phyloP scores from a whole-genome alignment of 2,329 filamentous ascomycete genomes.

The Knoxdaviesia proteae region DNA sequence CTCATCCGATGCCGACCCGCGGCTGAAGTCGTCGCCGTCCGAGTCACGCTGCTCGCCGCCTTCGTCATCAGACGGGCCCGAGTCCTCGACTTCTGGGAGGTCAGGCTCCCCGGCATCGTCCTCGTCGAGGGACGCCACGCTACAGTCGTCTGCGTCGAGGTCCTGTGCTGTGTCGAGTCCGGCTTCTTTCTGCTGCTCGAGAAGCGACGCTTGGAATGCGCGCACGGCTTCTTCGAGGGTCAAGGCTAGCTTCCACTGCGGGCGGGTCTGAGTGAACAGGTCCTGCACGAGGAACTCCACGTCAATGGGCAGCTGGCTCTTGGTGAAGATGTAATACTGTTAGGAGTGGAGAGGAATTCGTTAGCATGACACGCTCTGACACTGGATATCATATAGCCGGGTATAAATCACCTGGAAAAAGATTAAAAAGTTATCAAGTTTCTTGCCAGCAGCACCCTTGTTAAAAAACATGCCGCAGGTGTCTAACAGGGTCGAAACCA shows the following conservation, averaged over 20 bases:
- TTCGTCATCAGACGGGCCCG: constrained; percentile 24
- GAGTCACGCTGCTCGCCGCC: constrained; percentile 22
- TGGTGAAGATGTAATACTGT: constrained; percentile 85
- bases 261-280: constrained; percentile 63
- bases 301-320: constrained; percentile 81
- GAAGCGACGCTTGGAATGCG: constrained; percentile 70
- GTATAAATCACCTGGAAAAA: constrained; percentile 55
- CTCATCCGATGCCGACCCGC: constrained; percentile 23
- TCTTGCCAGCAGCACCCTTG: constrained; percentile 82
- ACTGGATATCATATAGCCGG: no score
- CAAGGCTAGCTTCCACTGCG: constrained; percentile 76
- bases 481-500: constrained; percentile 76
- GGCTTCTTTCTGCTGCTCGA: constrained; percentile 68
- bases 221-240: constrained; percentile 66
- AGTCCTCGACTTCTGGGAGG: constrained; percentile 31
- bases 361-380: no score
- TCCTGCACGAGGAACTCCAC: constrained; percentile 94
- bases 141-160: constrained; percentile 53
- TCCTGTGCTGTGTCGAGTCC: constrained; percentile 50
- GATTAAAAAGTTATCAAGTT: constrained; percentile 88
- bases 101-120: constrained; percentile 42
- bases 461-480: constrained; percentile 95
- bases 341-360: constrained; percentile 4
- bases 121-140: constrained; percentile 52
- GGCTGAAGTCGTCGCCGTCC: constrained; percentile 8